These are phyloP conservation scores for Exophiala lecanii-corni DNA, from an alignment of 2,329 filamentous ascomycete genomes.

Conservation along the genomic window DNA sequence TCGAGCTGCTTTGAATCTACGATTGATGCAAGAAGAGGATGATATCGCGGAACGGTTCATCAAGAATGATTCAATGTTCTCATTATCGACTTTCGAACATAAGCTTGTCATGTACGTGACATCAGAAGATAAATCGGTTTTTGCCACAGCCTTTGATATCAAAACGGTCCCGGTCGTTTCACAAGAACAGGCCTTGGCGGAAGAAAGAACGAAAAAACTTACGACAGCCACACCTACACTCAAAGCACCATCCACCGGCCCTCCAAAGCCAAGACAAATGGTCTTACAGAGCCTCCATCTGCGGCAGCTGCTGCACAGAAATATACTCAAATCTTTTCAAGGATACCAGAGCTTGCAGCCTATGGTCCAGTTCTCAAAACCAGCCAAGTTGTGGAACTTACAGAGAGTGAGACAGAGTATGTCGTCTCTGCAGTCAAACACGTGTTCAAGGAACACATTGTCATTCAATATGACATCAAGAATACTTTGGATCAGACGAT, in stretches of 20 bases:
- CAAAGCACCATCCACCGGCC: constrained; percentile 81
- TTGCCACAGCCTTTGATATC: constrained; percentile 83
- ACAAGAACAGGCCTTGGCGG: constrained; percentile 89
- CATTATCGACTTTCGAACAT: constrained; percentile 89
- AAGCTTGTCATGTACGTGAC: constrained; percentile 97
- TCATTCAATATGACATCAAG: constrained; percentile 95
- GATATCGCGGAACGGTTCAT: constrained; percentile 82
- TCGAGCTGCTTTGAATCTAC: constrained; percentile 84
- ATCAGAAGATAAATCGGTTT: constrained; percentile 80
- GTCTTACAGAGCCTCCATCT: constrained; percentile 69
- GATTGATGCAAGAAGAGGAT: constrained; percentile 88
- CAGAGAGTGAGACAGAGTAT: constrained; percentile 96
- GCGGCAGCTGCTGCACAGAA: constrained; percentile 79
- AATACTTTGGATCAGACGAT: constrained; percentile 92
- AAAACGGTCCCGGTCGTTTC: constrained; percentile 87
- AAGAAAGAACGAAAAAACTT: constrained; percentile 95
- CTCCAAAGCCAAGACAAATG: constrained; percentile 65
- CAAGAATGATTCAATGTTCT: constrained; percentile 96
- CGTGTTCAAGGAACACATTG: constrained; percentile 94
- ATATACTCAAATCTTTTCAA: constrained; percentile 79
- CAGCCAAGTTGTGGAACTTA: constrained; percentile 78
- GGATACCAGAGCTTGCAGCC: constrained; percentile 84
- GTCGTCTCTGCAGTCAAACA: constrained; percentile 93
- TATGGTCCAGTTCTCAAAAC: constrained; percentile 93
- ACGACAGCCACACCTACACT: constrained; percentile 86